Base-by-base conservation (phyloP, 2,329 filamentous ascomycete species). In the Xylaria sp. region DNA sequence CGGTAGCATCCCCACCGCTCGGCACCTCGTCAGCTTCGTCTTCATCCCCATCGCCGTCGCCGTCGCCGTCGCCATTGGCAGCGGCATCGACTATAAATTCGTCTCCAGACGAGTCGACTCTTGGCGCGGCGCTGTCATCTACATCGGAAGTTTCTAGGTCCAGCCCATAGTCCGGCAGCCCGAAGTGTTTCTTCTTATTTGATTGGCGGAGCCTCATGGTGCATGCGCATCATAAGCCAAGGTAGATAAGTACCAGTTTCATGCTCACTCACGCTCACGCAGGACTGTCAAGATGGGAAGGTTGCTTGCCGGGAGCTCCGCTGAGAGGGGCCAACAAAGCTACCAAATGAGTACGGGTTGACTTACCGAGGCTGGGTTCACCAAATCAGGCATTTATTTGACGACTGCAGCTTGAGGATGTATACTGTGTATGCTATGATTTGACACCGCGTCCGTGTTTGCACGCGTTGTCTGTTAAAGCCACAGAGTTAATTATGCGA, bases 121-220 rank as follows among this genome's bases (percentile, higher is more conserved):
- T 66, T 58, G 33, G 56, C 39, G 62, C 57, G n/a, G 68, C 41
- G 15, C 71, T 62, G 59, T 78, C 75, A 55, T 78, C 75, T 12
- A 69, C 73, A 65, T 77, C 77, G 20, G 75, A 76, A 54, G 68
- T 61, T 46, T 71, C 74, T 13, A 73, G 23, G 55, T 68, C 58
- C 18, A 67, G 62, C 31, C 57, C 68, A 39, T 72, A 67, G 57
- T 76, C 71, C n/a, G 71, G 71, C 55, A 73, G 65, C 33, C 69
- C 68, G 55, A 75, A 78, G 13, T 65, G 71, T 66, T 77, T 78
- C 23, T 64, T 64, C 48, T 73, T 72, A 56, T 79, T 78, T 66
- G 77, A 76, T 68, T 74, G 72, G 66, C 77, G 75, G 58, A 77
- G 75, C 62, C 73, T 73, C 78, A 79, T 79, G 43, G 59, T 62